These are phyloP conservation scores for Colletotrichum siamense DNA, from an alignment of 2,329 filamentous ascomycete genomes.

Conservation along the genomic window DNA sequence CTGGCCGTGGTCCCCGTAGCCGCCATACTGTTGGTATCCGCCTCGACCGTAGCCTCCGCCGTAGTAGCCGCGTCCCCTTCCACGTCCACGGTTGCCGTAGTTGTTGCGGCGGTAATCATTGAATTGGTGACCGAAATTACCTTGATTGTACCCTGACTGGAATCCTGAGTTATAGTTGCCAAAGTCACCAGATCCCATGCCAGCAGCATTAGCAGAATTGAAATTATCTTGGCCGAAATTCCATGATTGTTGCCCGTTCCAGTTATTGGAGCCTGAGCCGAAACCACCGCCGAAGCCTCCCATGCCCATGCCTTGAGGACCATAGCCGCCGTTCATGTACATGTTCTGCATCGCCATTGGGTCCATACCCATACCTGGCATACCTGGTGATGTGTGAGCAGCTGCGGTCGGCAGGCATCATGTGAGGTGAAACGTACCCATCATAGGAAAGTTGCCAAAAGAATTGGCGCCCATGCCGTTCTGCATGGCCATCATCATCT, in stretches of 20 bases:
- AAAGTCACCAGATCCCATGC: slow-evolving; percentile 82
- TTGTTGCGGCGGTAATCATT: slow-evolving; percentile 79
- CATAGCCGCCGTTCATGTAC: slow-evolving; percentile 81
- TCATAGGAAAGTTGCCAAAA: slow-evolving; percentile 74
- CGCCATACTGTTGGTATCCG: slow-evolving; percentile 52
- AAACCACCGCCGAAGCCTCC: slow-evolving; percentile 73
- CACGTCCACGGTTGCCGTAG: slow-evolving; percentile 70
- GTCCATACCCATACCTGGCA: slow-evolving; percentile 87
- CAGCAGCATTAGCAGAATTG: slow-evolving; percentile 83
- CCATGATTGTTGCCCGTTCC: slow-evolving; percentile 83
- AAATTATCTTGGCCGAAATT: slow-evolving; percentile 88
- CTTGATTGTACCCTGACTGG: slow-evolving; percentile 80
- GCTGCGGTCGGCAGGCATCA: neutral
- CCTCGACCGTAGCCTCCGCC: slow-evolving; percentile 61
- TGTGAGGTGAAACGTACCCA: slow-evolving; percentile 69
- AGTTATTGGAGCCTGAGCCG: slow-evolving; percentile 72
- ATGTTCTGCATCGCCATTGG: slow-evolving; percentile 76
- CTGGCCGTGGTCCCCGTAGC: slow-evolving; percentile 40
- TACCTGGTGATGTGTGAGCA: slow-evolving; percentile 57
- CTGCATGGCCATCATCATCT: slow-evolving; percentile 81
- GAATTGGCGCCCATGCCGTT: slow-evolving; percentile 64
- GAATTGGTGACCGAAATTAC: slow-evolving; percentile 82
- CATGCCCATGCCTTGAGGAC: slow-evolving; percentile 80
- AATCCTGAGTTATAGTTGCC: slow-evolving; percentile 80
- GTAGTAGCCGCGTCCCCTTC: slow-evolving; percentile 68